Evolutionary conservation across 176 grass and related monocot species (phyloP).

Genomic region (Alopecurus myosuroides): DNA sequence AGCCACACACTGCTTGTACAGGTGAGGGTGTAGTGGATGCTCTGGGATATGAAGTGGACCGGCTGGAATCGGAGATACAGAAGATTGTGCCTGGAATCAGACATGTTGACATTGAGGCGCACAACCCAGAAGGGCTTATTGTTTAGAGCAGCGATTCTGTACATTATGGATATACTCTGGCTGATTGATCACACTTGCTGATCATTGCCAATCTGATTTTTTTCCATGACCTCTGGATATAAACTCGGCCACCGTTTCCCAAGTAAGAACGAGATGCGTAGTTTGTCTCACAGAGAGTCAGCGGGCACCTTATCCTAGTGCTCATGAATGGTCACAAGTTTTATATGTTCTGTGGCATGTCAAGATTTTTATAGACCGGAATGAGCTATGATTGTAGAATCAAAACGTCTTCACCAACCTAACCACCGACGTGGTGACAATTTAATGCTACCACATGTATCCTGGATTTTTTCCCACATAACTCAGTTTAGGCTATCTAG

Average conservation of each 20-base stretch:
- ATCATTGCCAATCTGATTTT: slow-evolving; percentile 6
- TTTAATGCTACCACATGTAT: neutral
- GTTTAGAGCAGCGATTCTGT: slow-evolving; percentile 37
- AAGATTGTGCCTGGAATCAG: slow-evolving; percentile 89
- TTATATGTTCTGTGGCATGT: neutral
- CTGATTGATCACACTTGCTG: slow-evolving; percentile 5
- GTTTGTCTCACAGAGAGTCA: neutral
- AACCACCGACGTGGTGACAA: neutral
- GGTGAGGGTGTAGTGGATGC: slow-evolving; percentile 97
- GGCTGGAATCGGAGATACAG: slow-evolving; percentile 91
- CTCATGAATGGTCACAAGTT: neutral
- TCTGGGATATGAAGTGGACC: slow-evolving; percentile 87
- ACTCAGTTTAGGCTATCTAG: too few species aligned
- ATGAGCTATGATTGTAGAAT: neutral
- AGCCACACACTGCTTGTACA: slow-evolving; percentile 5
- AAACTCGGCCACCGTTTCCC: neutral
- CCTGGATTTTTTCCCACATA: too few species aligned
- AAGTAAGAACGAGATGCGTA: slow-evolving; percentile 2
- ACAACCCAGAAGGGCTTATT: slow-evolving; percentile 80
- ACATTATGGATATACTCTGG: slow-evolving; percentile 8
- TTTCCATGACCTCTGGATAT: neutral
- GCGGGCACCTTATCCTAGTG: neutral
- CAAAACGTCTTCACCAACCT: neutral
- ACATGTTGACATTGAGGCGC: slow-evolving; percentile 96
- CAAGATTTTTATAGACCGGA: neutral